A percentile compares a stretch with the other conserved stretches of the same genome.
These are phyloP conservation scores for Phytophthora crassamura DNA, from an alignment of 352 stramenopile species.

Conservation along the genomic window DNA sequence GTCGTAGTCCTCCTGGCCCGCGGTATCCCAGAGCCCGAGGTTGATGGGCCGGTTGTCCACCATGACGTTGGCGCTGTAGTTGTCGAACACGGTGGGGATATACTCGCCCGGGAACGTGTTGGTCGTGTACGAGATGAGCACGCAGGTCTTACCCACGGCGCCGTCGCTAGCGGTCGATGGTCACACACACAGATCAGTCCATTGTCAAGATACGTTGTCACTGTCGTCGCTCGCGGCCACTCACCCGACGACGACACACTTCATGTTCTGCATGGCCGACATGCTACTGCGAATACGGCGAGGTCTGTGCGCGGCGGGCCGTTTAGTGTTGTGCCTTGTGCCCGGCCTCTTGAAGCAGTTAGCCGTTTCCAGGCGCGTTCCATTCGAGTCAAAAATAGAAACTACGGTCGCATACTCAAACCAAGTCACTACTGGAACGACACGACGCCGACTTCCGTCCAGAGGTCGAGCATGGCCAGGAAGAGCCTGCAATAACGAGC, in stretches of 20 bases:
- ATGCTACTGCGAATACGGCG: slow-evolving; percentile 21
- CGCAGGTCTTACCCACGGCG: slow-evolving; percentile 96
- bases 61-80: slow-evolving; percentile 94
- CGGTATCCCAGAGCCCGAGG: slow-evolving; percentile 97
- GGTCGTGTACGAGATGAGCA: slow-evolving; percentile 97
- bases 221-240: slow-evolving; percentile 14
- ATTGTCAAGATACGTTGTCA: slow-evolving; percentile 7
- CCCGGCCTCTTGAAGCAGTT: slow-evolving; percentile 7
- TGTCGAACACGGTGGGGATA: slow-evolving; percentile 97
- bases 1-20: slow-evolving; percentile 98
- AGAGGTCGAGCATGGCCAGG: slow-evolving; percentile 13
- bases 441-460: slow-evolving; percentile 4
- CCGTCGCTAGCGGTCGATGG: slow-evolving; percentile 79
- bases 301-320: slow-evolving; percentile 8
- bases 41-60: slow-evolving; percentile 96
- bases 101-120: slow-evolving; percentile 97
- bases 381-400: slow-evolving; percentile 50
- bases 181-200: slow-evolving; percentile 14
- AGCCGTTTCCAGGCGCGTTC: slow-evolving; percentile 36
- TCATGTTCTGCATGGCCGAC: slow-evolving; percentile 95
- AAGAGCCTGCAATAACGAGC: too few relatives aligned
- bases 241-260: slow-evolving; percentile 92
- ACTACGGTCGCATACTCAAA: slow-evolving; percentile 29
- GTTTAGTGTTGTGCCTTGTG: slow-evolving; percentile 32
- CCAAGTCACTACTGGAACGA: slow-evolving; percentile 20